These are phyloP conservation scores for Berberis thunbergii DNA, from an alignment of 164 flowering plant species.

Conservation along the genomic window DNA sequence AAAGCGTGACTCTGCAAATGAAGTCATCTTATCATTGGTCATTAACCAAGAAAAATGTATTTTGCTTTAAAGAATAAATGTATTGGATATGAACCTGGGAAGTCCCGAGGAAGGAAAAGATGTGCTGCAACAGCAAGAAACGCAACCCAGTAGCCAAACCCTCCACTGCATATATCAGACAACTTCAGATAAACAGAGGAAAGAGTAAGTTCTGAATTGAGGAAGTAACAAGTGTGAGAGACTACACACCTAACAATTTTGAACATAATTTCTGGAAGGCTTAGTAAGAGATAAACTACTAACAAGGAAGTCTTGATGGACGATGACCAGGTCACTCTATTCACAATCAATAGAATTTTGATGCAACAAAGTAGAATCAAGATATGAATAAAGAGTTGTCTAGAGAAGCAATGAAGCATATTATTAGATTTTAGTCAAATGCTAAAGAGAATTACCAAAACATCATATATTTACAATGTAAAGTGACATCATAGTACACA, in stretches of 20 bases:
- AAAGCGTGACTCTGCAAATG: too few relatives aligned
- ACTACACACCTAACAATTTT: slow-evolving; percentile 26
- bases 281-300: slow-evolving; percentile 25
- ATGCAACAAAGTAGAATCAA: neutral
- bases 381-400: neutral
- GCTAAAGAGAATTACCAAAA: too few relatives aligned
- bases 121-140: slow-evolving; percentile 32
- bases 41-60: too few relatives aligned
- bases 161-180: slow-evolving; percentile 26
- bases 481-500: too few relatives aligned
- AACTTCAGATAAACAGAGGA: neutral
- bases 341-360: slow-evolving; percentile 35
- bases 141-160: slow-evolving; percentile 43
- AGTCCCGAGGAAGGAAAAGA: slow-evolving; percentile 23
- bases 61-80: neutral
- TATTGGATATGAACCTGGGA: slow-evolving; percentile 28
- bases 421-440: too few relatives aligned
- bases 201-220: neutral
- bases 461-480: too few relatives aligned
- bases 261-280: slow-evolving; percentile 30
- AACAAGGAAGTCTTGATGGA: slow-evolving; percentile 27
- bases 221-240: neutral
- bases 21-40: too few relatives aligned
- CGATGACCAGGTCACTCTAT: slow-evolving; percentile 20
- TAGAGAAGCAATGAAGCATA: too few relatives aligned